phyloP scores from a whole-genome alignment of 129 eudicot genomes.

The Lactuca sativa region DNA sequence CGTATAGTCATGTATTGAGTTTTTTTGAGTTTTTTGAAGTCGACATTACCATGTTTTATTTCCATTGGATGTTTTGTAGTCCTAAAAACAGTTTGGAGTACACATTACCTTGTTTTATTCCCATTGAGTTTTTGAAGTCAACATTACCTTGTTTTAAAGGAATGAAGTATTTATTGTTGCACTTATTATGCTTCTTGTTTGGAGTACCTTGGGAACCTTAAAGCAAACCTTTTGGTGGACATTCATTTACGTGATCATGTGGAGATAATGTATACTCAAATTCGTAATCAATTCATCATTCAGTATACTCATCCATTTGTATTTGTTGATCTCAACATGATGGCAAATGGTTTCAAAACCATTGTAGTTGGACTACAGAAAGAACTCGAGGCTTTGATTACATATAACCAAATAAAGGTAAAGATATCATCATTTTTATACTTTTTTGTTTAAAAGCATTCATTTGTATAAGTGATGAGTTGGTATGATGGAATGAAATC shows the following conservation, averaged over 20 bases:
- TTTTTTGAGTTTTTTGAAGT: no score
- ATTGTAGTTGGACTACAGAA: conserved; percentile 66
- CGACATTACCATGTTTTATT: no score
- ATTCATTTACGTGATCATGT: conserved; percentile 95
- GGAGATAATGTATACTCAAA: conserved; percentile 75
- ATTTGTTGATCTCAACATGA: conserved; percentile 89
- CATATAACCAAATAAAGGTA: conserved; percentile 89
- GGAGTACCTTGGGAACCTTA: conserved; percentile 84
- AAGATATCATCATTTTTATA: no score
- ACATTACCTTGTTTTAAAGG: neutral
- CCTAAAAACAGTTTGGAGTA: no score
- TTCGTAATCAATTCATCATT: conserved; percentile 87
- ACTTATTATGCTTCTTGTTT: conserved; percentile 94
- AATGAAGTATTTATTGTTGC: conserved; percentile 9
- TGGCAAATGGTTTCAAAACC: conserved; percentile 94
- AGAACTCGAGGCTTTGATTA: conserved; percentile 86
- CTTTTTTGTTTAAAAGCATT: no score
- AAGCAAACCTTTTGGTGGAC: conserved; percentile 80
- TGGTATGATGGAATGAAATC: no score
- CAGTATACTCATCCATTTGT: conserved; percentile 92
- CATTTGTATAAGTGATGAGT: no score
- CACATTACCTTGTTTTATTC: no score
- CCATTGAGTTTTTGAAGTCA: no score
- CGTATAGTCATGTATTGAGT: no score
- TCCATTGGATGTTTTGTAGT: no score